phyloP scores from a whole-genome alignment of 2,329 filamentous ascomycete genomes.

The Fusarium pseudograminearum region DNA sequence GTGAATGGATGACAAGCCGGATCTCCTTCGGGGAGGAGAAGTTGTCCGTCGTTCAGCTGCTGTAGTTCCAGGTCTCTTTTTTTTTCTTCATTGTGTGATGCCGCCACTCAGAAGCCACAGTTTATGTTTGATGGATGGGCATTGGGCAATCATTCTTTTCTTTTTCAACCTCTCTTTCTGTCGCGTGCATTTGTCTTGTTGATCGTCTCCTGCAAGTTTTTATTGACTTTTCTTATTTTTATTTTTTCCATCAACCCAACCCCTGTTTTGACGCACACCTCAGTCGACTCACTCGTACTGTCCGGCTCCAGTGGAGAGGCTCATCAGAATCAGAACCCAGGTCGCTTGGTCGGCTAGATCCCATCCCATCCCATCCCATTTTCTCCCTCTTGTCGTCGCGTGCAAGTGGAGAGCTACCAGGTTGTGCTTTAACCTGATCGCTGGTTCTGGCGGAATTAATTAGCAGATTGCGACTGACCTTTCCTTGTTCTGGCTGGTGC shows the following conservation, averaged over 20 bases:
- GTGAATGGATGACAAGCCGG: not conserved
- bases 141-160: not conserved
- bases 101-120: slow-evolving; percentile 3
- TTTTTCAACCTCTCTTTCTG: not conserved
- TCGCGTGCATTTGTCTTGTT: not conserved
- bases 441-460: slow-evolving; percentile 43
- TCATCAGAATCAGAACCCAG: slow-evolving; percentile 12
- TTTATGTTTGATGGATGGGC: not conserved
- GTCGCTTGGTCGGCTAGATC: slow-evolving; percentile 40
- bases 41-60: not conserved
- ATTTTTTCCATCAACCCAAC: not conserved
- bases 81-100: not conserved
- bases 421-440: slow-evolving; percentile 46
- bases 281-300: slow-evolving; percentile 33
- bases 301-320: slow-evolving; percentile 25
- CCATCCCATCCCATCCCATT: slow-evolving; percentile 50
- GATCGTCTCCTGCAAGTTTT: slow-evolving; percentile 4
- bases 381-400: slow-evolving; percentile 43
- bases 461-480: slow-evolving; percentile 45
- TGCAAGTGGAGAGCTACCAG: slow-evolving; percentile 42
- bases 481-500: not conserved
- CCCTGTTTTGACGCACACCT: slow-evolving; percentile 41
- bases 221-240: not conserved
- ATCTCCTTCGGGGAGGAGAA: not conserved
- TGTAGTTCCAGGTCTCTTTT: not conserved